A percentile compares a stretch with the other conserved stretches of the same genome.
Evolutionary conservation across 2,329 filamentous ascomycete genomes (phyloP).

Genomic region (Alternaria triticimaculans): DNA sequence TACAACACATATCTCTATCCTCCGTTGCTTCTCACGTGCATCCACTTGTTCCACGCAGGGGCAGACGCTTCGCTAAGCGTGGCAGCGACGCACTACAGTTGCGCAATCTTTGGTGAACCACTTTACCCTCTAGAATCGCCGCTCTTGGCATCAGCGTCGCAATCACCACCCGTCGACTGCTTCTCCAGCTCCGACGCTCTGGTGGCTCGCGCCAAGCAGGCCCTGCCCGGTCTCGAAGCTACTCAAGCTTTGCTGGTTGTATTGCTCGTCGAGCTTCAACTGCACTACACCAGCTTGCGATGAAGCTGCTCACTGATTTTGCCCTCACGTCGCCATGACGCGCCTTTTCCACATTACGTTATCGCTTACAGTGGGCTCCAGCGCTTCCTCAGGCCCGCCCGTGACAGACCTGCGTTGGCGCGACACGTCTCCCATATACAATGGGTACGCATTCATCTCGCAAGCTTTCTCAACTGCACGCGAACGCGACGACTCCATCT

Average conservation of each 20-base stretch:
- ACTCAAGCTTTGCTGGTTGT: conserved; percentile 13
- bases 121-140: conserved; percentile 10
- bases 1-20: background rate
- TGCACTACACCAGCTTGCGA: background rate
- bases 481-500: conserved; percentile 1
- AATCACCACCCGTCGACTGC: conserved; percentile 4
- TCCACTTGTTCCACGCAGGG: conserved; percentile 7
- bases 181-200: background rate
- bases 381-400: background rate
- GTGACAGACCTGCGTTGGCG: background rate
- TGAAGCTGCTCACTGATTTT: background rate
- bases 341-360: conserved; percentile 6
- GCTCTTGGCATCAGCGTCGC: conserved; percentile 12
- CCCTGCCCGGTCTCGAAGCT: background rate
- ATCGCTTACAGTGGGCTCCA: background rate
- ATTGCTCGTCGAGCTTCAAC: background rate
- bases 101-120: conserved; percentile 19
- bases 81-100: conserved; percentile 20
- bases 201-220: conserved; percentile 4
- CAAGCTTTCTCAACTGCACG: background rate
- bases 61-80: conserved; percentile 14
- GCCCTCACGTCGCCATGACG: conserved; percentile 7
- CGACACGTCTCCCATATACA: conserved; percentile 2
- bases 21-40: background rate
- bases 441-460: background rate